Evolutionary conservation across 2,329 filamentous ascomycete genomes (phyloP).

Genomic region (Fusarium pilosicola): DNA sequence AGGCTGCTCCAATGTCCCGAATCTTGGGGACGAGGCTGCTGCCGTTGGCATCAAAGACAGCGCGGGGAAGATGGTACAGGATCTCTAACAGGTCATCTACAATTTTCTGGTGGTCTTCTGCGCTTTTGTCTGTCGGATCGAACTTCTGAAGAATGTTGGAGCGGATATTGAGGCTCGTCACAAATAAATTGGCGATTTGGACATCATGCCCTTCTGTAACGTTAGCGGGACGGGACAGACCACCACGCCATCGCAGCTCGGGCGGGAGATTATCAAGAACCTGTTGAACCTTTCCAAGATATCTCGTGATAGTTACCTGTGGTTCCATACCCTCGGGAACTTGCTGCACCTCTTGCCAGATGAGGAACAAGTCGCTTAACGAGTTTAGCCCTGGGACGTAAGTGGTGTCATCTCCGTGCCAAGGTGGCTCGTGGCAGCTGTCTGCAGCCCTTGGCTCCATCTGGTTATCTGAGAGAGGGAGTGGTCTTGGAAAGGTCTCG

Average conservation of each 20-base stretch:
- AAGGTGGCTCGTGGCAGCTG: slow-evolving; percentile 23
- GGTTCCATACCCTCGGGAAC: slow-evolving; percentile 7
- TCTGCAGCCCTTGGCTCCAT: slow-evolving; percentile 36
- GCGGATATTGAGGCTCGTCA: slow-evolving; percentile 50
- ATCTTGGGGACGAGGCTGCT: slow-evolving; percentile 50
- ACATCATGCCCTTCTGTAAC: slow-evolving; percentile 50
- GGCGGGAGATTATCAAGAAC: slow-evolving; percentile 48
- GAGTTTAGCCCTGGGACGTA: slow-evolving; percentile 50
- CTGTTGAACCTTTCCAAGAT: slow-evolving; percentile 40
- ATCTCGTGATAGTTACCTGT: slow-evolving; percentile 6
- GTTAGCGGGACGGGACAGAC: slow-evolving; percentile 44
- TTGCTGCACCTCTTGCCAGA: slow-evolving; percentile 48
- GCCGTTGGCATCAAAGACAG: slow-evolving; percentile 49
- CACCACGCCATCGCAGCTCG: slow-evolving; percentile 50
- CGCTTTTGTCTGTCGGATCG: slow-evolving; percentile 19
- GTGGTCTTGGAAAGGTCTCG: slow-evolving; percentile 37
- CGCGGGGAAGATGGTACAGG: slow-evolving; percentile 47
- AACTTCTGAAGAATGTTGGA: slow-evolving; percentile 51
- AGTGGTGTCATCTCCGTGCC: slow-evolving; percentile 47
- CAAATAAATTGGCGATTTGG: slow-evolving; percentile 51
- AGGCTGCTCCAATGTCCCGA: slow-evolving; percentile 50
- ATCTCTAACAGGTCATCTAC: slow-evolving; percentile 51
- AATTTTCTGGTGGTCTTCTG: slow-evolving; percentile 45
- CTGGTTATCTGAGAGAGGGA: slow-evolving; percentile 45
- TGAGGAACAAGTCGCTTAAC: slow-evolving; percentile 47